Conservation (phyloP, 805 yeast genomes). For the Brettanomyces bruxellensis region DNA sequence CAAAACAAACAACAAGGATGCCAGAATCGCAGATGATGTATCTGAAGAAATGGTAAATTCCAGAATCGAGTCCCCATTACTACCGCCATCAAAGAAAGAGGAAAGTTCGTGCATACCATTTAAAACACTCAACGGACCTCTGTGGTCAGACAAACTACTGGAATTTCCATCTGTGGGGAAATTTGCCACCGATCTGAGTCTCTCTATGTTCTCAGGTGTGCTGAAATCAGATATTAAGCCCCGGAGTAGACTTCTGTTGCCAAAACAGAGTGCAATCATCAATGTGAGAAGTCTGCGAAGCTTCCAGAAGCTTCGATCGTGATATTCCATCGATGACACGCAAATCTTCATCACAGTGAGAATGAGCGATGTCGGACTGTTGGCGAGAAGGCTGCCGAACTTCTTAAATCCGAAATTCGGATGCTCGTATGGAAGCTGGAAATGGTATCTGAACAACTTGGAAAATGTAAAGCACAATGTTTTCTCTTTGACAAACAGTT, state of each 20-base stretch:
- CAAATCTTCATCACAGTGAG: conserved; percentile 8
- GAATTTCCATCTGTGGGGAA: not conserved
- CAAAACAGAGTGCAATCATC: conserved; percentile 14
- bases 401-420: conserved; percentile 19
- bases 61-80: no score
- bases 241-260: conserved; percentile 11
- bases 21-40: no score
- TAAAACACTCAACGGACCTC: not conserved
- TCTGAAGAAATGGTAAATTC: no score
- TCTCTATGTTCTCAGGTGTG: not conserved
- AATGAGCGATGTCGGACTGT: conserved; percentile 3
- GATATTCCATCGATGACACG: conserved; percentile 1
- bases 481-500: conserved; percentile 6
- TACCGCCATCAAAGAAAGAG: no score
- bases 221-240: not conserved
- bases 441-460: conserved; percentile 18
- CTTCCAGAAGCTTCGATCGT: conserved; percentile 2
- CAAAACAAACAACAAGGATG: no score
- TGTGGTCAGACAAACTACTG: not conserved
- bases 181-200: not conserved
- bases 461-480: conserved; percentile 10
- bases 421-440: conserved; percentile 16
- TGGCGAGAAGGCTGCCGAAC: conserved; percentile 15
- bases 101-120: no score
- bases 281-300: conserved; percentile 14